phyloP scores from a whole-genome alignment of 1,139 yeast genomes.

The Suhomyces chickasaworum region DNA sequence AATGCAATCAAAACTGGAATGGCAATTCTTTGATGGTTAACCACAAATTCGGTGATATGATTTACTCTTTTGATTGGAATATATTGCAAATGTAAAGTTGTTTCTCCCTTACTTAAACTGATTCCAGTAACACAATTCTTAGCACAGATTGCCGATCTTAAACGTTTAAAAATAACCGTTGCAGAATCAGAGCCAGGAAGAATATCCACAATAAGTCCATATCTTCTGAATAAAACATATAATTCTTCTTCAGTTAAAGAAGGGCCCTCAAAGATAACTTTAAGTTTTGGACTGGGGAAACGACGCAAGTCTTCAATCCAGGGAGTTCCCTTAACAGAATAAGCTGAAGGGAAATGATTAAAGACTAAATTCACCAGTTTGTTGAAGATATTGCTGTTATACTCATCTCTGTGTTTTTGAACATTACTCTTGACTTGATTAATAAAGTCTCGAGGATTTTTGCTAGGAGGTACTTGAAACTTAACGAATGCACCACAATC shows the following conservation, averaged over 20 bases:
- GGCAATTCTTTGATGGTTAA: conserved; percentile 81
- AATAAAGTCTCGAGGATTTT: conserved; percentile 53
- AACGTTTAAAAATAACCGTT: conserved; percentile 53
- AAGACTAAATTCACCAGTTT: conserved; percentile 19
- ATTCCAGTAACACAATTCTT: conserved; percentile 89
- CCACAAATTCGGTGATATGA: conserved; percentile 54
- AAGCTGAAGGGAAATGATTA: conserved; percentile 46
- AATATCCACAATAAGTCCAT: conserved; percentile 81
- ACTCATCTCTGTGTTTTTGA: conserved; percentile 27
- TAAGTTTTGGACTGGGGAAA: conserved; percentile 63
- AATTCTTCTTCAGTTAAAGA: conserved; percentile 80
- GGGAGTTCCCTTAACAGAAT: conserved; percentile 85
- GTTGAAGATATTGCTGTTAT: conserved; percentile 34
- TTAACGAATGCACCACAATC: conserved; percentile 96
- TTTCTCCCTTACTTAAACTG: conserved; percentile 50
- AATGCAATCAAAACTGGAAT: conserved; percentile 54
- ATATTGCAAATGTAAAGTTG: conserved; percentile 74
- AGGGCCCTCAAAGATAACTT: conserved; percentile 72
- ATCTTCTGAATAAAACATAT: conserved; percentile 80
- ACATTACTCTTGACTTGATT: conserved; percentile 53
- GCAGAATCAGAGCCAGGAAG: conserved; percentile 57
- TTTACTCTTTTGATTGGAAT: conserved; percentile 56
- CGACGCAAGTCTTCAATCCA: conserved; percentile 94
- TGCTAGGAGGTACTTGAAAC: conserved; percentile 58
- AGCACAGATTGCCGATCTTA: conserved; percentile 79